phyloP scores from a whole-genome alignment of 2,329 filamentous ascomycete species.

The Neonectria neomacrospora region DNA sequence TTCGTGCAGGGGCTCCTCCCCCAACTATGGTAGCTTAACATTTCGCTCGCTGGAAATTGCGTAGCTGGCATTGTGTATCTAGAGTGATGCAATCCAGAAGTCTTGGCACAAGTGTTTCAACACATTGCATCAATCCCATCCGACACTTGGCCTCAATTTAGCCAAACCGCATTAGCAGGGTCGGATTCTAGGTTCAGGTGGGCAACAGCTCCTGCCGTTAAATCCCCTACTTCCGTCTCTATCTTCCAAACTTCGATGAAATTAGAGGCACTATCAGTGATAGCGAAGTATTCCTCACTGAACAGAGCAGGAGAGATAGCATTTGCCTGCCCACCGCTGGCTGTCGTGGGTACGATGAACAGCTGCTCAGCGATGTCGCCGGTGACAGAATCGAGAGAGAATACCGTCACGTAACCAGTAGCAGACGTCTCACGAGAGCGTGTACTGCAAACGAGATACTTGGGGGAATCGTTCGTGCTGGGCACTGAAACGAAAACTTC shows the following conservation, averaged over 20 bases:
- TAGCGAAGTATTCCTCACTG: constrained; percentile 28
- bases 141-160: background rate
- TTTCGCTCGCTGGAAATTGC: no score
- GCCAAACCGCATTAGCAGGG: constrained; percentile 20
- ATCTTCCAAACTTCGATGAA: constrained; percentile 22
- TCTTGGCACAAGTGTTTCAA: no score
- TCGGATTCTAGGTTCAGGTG: constrained; percentile 7
- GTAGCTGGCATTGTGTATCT: no score
- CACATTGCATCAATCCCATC: no score
- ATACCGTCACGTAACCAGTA: constrained; percentile 11
- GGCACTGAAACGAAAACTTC: constrained; percentile 18
- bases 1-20: no score
- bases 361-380: constrained; percentile 13
- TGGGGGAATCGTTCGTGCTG: background rate
- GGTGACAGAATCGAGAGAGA: constrained; percentile 4
- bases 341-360: constrained; percentile 20
- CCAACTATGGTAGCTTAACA: no score
- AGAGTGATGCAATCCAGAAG: no score
- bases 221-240: background rate
- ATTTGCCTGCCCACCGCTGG: constrained; percentile 26
- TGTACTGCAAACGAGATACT: constrained; percentile 13
- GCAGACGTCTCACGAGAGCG: constrained; percentile 12
- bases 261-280: constrained; percentile 25
- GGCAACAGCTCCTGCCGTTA: constrained; percentile 2
- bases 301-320: constrained; percentile 26